A percentile compares a stretch with the other conserved stretches of the same genome.
Evolutionary conservation across 495 filamentous ascomycete genomes (phyloP).

Genomic region (Rhypophila decipiens): DNA sequence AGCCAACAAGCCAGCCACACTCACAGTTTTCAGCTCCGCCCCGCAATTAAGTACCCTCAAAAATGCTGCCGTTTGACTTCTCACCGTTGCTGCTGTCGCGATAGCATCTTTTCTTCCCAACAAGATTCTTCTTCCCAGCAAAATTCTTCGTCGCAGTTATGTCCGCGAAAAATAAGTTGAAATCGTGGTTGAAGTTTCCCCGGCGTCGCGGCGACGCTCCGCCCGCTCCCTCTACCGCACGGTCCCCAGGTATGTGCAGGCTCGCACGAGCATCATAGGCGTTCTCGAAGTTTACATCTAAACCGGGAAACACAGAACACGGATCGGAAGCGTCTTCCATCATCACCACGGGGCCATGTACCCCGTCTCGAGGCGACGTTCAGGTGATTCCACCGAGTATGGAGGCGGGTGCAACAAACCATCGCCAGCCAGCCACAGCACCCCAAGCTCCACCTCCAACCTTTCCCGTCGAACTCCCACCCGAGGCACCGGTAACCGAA

Average conservation of each 20-base stretch:
- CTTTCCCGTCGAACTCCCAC: slow-evolving; percentile 2
- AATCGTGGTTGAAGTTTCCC: no score
- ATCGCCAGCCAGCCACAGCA: slow-evolving; percentile 4
- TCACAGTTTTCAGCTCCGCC: no score
- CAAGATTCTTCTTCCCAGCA: no score
- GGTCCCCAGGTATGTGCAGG: slow-evolving; percentile 6
- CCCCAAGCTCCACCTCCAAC: slow-evolving; percentile 3
- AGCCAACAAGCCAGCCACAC: no score
- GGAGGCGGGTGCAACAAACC: neutral
- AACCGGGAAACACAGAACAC: slow-evolving; percentile 7
- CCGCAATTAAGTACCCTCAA: no score
- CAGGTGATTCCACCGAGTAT: slow-evolving; percentile 2
- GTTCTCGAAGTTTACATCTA: slow-evolving; percentile 4
- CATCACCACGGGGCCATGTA: neutral
- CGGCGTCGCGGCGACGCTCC: no score
- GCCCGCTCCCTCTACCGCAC: no score
- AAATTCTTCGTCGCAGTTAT: no score
- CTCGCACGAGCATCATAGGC: neutral
- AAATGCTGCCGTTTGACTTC: no score
- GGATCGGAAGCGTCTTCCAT: slow-evolving; percentile 1
- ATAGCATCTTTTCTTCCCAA: no score
- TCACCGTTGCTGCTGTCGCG: no score
- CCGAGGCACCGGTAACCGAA: slow-evolving; percentile 2
- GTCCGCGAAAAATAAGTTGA: no score
- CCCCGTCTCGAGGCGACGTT: neutral